Conservation (phyloP, 345 rosid species). For the Firmiana major region DNA sequence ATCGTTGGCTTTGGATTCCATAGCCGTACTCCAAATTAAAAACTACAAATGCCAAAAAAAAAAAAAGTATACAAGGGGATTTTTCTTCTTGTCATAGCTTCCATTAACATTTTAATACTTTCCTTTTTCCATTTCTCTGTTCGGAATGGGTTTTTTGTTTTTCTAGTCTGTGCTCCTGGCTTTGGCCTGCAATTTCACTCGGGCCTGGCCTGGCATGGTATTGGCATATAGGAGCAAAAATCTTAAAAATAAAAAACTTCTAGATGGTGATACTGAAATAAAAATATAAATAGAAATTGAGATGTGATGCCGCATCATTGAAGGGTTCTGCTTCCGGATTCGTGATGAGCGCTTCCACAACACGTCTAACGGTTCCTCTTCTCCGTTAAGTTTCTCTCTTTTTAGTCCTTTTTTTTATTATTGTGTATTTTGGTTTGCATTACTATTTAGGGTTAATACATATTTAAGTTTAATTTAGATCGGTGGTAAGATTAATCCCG, state of each 20-base stretch:
- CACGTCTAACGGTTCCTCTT: too few relatives aligned
- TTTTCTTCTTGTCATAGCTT: neutral
- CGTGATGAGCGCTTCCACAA: too few relatives aligned
- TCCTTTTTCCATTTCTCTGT: neutral
- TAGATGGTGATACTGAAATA: neutral
- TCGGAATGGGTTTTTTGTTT: neutral
- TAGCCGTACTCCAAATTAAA: slow-evolving; percentile 1
- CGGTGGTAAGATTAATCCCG: too few relatives aligned
- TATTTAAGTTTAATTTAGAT: too few relatives aligned
- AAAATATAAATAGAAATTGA: too few relatives aligned
- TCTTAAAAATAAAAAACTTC: neutral
- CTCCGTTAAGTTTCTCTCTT: too few relatives aligned
- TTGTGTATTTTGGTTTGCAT: too few relatives aligned
- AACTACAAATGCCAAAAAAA: neutral
- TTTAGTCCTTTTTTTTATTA: too few relatives aligned
- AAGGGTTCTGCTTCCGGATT: too few relatives aligned
- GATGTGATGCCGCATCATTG: too few relatives aligned
- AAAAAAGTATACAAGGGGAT: neutral
- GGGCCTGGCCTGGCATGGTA: neutral
- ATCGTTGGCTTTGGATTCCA: slow-evolving; percentile 6
- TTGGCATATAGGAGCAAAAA: neutral
- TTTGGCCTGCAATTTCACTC: slow-evolving; percentile 9
- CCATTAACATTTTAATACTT: neutral
- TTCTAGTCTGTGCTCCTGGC: neutral
- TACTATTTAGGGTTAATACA: too few relatives aligned